Conservation (phyloP, 2,329 filamentous ascomycete genomes). For the Didymella pomorum region DNA sequence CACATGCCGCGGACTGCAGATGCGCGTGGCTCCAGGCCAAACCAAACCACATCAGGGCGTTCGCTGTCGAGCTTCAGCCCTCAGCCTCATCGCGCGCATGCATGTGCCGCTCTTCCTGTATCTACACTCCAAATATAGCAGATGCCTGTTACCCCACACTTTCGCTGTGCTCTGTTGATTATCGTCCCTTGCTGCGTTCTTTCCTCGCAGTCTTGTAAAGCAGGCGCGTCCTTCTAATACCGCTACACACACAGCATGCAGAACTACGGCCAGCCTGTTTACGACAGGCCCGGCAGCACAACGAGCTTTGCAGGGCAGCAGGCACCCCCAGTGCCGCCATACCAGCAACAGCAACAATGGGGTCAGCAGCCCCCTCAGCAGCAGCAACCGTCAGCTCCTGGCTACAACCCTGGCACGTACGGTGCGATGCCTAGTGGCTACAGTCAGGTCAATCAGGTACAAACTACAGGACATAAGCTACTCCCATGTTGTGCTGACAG, state of each 20-base stretch:
- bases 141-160: conserved; percentile 11
- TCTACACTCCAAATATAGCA: conserved; percentile 30
- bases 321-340: conserved; percentile 36
- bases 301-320: conserved; percentile 40
- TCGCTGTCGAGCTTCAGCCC: conserved; percentile 31
- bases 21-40: conserved; percentile 13
- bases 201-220: conserved; percentile 13
- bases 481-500: conserved; percentile 1
- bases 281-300: conserved; percentile 45
- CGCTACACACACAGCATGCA: conserved; percentile 40
- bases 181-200: conserved; percentile 20
- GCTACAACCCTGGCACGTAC: conserved; percentile 47
- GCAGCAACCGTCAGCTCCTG: conserved; percentile 31
- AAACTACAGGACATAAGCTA: conserved; percentile 1
- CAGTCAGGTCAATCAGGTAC: conserved; percentile 30
- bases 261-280: conserved; percentile 42
- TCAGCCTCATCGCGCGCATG: conserved; percentile 38
- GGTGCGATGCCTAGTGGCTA: conserved; percentile 43
- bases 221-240: conserved; percentile 17
- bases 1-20: conserved; percentile 6
- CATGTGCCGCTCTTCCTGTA: conserved; percentile 28
- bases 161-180: conserved; percentile 21
- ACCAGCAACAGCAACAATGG: conserved; percentile 47
- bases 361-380: conserved; percentile 35
- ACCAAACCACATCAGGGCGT: conserved; percentile 21